These are phyloP conservation scores for Corylus heterophylla DNA, from an alignment of 306 rosid species.

Conservation along the genomic window DNA sequence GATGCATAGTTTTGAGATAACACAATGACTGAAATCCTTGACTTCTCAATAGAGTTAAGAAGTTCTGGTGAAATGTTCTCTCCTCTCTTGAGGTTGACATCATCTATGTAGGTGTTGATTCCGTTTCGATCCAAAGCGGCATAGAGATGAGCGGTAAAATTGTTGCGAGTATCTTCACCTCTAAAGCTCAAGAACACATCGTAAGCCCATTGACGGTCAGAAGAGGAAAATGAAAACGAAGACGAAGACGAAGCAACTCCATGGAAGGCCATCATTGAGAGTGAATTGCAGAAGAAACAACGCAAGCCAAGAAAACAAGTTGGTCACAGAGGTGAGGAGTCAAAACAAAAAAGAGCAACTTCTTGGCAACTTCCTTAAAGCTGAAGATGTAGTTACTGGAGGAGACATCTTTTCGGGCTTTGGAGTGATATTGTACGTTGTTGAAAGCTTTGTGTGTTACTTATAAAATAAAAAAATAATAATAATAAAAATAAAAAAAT, in stretches of 20 bases:
- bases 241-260: neutral
- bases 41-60: neutral
- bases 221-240: neutral
- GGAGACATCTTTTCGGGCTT: too few species aligned
- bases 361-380: too few species aligned
- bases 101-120: too few species aligned
- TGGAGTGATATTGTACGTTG: too few species aligned
- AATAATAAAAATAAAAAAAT: too few species aligned
- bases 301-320: too few species aligned
- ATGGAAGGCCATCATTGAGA: neutral
- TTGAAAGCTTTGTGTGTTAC: too few species aligned
- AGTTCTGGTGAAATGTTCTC: neutral
- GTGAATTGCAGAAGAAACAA: too few species aligned
- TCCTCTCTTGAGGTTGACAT: neutral
- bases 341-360: too few species aligned
- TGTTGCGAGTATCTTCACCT: neutral
- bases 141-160: neutral
- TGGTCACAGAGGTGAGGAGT: too few species aligned
- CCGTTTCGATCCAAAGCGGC: neutral
- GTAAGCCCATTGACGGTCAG: neutral
- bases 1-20: constrained; percentile 29
- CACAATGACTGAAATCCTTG: constrained; percentile 17
- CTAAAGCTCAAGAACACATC: neutral
- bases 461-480: too few species aligned
- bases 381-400: too few species aligned